A percentile compares a stretch with the other conserved stretches of the same genome.
phyloP scores from a whole-genome alignment of 768 basidiomycete genomes.

The Neoboletus subvelutipes region DNA sequence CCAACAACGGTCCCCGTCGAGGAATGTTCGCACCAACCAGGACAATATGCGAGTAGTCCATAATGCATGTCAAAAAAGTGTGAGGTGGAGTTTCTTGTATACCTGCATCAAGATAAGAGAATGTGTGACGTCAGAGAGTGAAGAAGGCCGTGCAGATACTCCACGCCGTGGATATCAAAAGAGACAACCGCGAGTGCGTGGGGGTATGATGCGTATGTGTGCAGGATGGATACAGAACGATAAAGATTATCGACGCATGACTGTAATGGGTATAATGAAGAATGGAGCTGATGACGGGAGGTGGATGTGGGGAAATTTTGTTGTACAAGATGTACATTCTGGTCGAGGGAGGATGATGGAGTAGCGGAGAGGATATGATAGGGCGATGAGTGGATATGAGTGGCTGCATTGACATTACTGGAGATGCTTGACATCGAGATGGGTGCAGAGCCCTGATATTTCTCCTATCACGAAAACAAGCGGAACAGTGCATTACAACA shows the following conservation, averaged over 20 bases:
- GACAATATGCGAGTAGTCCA: conserved; percentile 29
- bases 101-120: conserved; percentile 22
- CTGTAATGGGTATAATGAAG: conserved; percentile 27
- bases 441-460: conserved; percentile 29
- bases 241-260: conserved; percentile 32
- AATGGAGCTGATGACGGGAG: conserved; percentile 11
- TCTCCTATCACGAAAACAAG: conserved; percentile 30
- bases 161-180: conserved; percentile 17
- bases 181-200: conserved; percentile 18
- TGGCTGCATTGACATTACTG: neutral
- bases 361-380: conserved; percentile 2
- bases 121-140: conserved; percentile 12
- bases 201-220: conserved; percentile 29
- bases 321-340: conserved; percentile 25
- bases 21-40: conserved; percentile 18
- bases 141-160: conserved; percentile 15
- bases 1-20: conserved; percentile 11
- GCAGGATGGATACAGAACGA: conserved; percentile 37
- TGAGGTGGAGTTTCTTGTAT: conserved; percentile 18
- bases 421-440: conserved; percentile 16
- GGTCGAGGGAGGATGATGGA: conserved; percentile 10
- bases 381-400: neutral
- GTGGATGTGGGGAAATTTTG: conserved; percentile 12
- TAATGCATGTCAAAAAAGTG: conserved; percentile 29
- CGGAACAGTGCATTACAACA: conserved; percentile 30